phyloP scores from a whole-genome alignment of 148 eudicot species.

The Fagopyrum tataricum region DNA sequence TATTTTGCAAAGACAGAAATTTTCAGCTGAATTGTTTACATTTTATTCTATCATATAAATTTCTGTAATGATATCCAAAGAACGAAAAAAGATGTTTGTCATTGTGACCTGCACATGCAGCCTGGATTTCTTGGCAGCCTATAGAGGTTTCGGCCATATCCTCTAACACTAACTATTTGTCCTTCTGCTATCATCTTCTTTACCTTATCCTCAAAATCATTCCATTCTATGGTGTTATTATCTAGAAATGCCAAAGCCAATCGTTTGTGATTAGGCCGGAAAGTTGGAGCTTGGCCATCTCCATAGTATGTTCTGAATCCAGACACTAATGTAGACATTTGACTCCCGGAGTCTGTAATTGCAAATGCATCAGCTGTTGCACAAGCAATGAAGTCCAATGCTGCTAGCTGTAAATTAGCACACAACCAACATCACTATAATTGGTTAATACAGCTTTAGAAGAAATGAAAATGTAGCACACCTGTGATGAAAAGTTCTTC shows the following conservation, averaged over 20 bases:
- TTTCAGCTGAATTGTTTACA: no score
- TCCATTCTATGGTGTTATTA: slow-evolving; percentile 55
- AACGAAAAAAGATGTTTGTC: not conserved
- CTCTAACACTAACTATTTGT: slow-evolving; percentile 44
- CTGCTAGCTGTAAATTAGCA: slow-evolving; percentile 69
- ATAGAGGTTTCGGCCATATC: slow-evolving; percentile 67
- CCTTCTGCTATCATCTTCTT: slow-evolving; percentile 67
- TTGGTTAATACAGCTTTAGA: slow-evolving; percentile 19
- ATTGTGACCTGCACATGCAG: slow-evolving; percentile 70
- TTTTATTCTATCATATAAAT: not conserved
- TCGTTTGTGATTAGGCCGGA: slow-evolving; percentile 83
- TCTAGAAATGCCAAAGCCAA: slow-evolving; percentile 58
- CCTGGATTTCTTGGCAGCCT: slow-evolving; percentile 68
- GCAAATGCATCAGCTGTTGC: slow-evolving; percentile 88
- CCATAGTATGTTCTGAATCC: slow-evolving; percentile 82
- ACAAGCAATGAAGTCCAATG: slow-evolving; percentile 84
- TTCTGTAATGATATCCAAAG: not conserved
- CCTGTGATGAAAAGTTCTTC: slow-evolving; percentile 84
- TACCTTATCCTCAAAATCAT: slow-evolving; percentile 46
- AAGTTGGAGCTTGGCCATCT: slow-evolving; percentile 62
- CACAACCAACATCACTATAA: not conserved
- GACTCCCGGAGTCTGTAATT: slow-evolving; percentile 94
- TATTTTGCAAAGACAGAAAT: not conserved
- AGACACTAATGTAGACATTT: slow-evolving; percentile 80
- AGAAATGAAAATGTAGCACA: slow-evolving; percentile 13